Evolutionary conservation across 1,139 yeast genomes (phyloP), one percentile per base, ranked within the genome.

Genomic region (Candida sanyaensis): DNA sequence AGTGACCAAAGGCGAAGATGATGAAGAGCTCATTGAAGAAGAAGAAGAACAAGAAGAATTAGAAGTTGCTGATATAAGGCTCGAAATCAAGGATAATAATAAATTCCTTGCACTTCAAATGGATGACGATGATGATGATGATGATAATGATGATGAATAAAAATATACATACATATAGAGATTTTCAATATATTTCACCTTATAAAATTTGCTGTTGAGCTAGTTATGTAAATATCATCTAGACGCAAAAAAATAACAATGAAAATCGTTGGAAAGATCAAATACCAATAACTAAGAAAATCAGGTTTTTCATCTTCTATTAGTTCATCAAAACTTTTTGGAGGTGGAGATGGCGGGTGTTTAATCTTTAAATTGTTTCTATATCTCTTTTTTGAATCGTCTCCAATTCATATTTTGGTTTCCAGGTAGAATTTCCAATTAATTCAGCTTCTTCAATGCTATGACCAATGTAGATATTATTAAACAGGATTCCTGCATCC

Each of bases 401-500:
- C 67, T 91, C 97, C 51, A 84, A 61, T 28, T 71, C 74, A 43
- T 69, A 68, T 71, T 91, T 91, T 44, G 83, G 81, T 28, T 69
- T 57, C 67, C 80, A 91, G 0, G 97, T 90, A 13, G 69, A 64
- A 63, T 91, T 91, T 24, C 97, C 97, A 56, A 91, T 75, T 11
- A 61, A 53, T 69, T 91, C 97, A 7, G 97, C 97, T 61, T 91
- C 97, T 27, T 69, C 73, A 13, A 90, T 69, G 3, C 89, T 83
- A 61, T 88, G 93, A 11, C 97, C 97, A 53, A 92, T 64, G 64
- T 90, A 91, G 48, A 91, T 82, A 68, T 91, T 89, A 65, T 89
- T 90, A 62, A 92, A 89, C 61, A 88, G 58, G 44, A 89, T 80
- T 45, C 86, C 80, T 41, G 77, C 75, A 55, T 88, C 87, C 85